Conservation (phyloP, 1,284 basidiomycete species). For the Omphalotus olearius region DNA sequence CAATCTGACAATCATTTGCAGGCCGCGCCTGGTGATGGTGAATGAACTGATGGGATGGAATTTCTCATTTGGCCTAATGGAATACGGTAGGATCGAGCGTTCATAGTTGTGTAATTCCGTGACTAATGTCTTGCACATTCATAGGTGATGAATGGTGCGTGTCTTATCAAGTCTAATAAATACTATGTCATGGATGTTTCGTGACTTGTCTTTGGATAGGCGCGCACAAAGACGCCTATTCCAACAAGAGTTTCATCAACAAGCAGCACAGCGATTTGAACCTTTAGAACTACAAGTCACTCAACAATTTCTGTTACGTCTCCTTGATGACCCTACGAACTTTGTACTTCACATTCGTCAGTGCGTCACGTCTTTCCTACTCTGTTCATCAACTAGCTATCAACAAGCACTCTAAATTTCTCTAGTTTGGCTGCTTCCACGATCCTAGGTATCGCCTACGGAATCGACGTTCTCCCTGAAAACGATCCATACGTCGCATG, state of each 20-base stretch:
- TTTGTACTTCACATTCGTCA: constrained; percentile 28
- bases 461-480: constrained; percentile 13
- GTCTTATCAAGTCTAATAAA: background rate
- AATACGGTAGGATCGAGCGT: constrained; percentile 22
- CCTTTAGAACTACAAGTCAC: constrained; percentile 17
- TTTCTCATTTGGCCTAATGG: constrained; percentile 23
- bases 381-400: background rate
- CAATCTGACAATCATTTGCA: constrained; percentile 11
- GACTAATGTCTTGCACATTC: background rate
- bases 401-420: constrained; percentile 9
- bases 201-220: constrained; percentile 2
- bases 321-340: constrained; percentile 27
- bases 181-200: background rate
- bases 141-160: constrained; percentile 15
- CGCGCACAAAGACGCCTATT: constrained; percentile 22
- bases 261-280: constrained; percentile 19
- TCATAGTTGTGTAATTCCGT: constrained; percentile 4
- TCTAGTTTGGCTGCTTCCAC: constrained; percentile 25
- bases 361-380: constrained; percentile 20
- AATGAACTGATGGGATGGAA: constrained; percentile 25
- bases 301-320: constrained; percentile 25
- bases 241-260: constrained; percentile 23
- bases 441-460: constrained; percentile 23
- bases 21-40: constrained; percentile 18
- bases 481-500: constrained; percentile 15